A percentile compares a stretch with the other conserved stretches of the same genome.
Evolutionary conservation across 495 filamentous ascomycete genomes (phyloP).

Genomic region (Podospora tetraspora): DNA sequence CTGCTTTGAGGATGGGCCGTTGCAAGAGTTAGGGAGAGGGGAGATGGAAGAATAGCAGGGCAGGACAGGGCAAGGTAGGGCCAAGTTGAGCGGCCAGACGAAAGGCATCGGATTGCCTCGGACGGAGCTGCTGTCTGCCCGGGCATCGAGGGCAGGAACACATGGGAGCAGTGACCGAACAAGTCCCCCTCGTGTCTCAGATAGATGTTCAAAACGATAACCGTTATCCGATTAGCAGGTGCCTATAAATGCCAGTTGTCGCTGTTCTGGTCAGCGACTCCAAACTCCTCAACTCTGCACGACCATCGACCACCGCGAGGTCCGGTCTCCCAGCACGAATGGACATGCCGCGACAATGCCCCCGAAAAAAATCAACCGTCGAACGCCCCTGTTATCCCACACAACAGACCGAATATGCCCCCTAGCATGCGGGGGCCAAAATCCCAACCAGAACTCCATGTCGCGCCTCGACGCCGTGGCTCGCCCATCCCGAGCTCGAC

Average conservation of each 20-base stretch:
- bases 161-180: background rate
- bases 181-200: background rate
- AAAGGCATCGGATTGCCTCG: too few species aligned
- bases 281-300: background rate
- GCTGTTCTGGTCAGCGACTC: background rate
- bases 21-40: too few species aligned
- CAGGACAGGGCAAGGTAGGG: too few species aligned
- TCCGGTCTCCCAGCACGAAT: background rate
- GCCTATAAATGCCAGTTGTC: background rate
- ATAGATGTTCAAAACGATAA: background rate
- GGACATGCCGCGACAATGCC: background rate
- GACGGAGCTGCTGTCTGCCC: too few species aligned
- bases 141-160: background rate
- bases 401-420: background rate
- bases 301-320: background rate
- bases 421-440: background rate
- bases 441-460: background rate
- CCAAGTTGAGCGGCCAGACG: too few species aligned
- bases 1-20: too few species aligned
- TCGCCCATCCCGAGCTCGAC: conserved; percentile 1
- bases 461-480: conserved; percentile 1
- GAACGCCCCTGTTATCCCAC: background rate
- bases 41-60: too few species aligned
- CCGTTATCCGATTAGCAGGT: background rate
- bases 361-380: background rate